Percentiles rank a stretch among this genome's conserved stretches.
Evolutionary conservation across 805 yeast genomes (phyloP).

Genomic region (Candida dendrica): DNA sequence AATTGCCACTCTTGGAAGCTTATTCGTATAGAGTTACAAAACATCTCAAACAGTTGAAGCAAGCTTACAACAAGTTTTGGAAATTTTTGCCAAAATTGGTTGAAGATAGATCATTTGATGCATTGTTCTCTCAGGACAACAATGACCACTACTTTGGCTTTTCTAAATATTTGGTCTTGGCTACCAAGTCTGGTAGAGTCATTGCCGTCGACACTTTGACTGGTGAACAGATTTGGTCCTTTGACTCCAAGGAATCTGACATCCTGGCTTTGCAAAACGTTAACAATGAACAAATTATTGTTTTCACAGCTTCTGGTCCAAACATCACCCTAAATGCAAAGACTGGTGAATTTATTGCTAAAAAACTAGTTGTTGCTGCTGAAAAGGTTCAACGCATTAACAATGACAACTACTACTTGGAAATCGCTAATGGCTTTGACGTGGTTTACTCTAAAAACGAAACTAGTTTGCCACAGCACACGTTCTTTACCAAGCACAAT

Average conservation of each 20-base stretch:
- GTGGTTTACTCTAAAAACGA: constrained; percentile 18
- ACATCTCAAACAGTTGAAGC: constrained; percentile 16
- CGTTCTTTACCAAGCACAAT: constrained; percentile 21
- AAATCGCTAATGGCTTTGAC: constrained; percentile 11
- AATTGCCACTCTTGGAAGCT: constrained; percentile 21
- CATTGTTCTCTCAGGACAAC: not conserved
- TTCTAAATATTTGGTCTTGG: constrained; percentile 33
- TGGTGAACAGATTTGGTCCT: constrained; percentile 34
- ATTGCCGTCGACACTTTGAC: constrained; percentile 35
- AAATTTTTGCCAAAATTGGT: constrained; percentile 5
- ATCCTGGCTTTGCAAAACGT: constrained; percentile 18
- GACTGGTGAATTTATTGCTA: constrained; percentile 21
- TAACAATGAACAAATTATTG: constrained; percentile 7
- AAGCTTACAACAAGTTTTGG: constrained; percentile 8
- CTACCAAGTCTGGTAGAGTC: constrained; percentile 33
- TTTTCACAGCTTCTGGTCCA: constrained; percentile 16
- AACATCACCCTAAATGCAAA: constrained; percentile 15
- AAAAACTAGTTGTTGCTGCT: constrained; percentile 9
- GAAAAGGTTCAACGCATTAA: constrained; percentile 7
- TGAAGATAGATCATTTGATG: not conserved
- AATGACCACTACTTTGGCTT: constrained; percentile 36
- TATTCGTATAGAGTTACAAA: constrained; percentile 24
- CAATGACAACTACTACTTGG: constrained; percentile 10
- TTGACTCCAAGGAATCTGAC: constrained; percentile 16
- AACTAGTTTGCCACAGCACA: constrained; percentile 9